Conservation (phyloP, 2,329 filamentous ascomycete species). For the Colletotrichum scovillei region DNA sequence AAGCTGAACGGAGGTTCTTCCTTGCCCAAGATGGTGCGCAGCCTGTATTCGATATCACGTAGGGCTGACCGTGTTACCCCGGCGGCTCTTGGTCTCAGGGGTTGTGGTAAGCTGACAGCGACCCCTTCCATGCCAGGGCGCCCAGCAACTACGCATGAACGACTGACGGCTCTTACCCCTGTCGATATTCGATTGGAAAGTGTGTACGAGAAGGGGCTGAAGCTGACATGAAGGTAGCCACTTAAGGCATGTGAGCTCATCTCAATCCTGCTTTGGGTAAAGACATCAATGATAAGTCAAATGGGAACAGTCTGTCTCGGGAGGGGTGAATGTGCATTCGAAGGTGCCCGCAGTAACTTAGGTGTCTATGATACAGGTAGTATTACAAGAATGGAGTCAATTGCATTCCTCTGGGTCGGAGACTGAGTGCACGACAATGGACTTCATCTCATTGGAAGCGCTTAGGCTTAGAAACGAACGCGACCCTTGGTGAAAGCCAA, state of each 20-base stretch:
- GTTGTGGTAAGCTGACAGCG: background rate
- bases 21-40: background rate
- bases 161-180: no score
- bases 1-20: background rate
- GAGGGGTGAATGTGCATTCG: background rate
- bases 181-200: background rate
- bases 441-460: background rate
- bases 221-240: background rate
- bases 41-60: background rate
- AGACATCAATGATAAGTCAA: background rate
- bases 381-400: background rate
- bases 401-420: no score
- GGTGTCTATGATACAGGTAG: background rate
- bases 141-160: background rate
- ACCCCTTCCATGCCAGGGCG: background rate
- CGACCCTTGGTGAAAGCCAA: conserved; percentile 43
- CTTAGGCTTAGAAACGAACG: conserved; percentile 7
- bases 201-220: background rate
- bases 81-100: background rate
- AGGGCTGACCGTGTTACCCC: background rate
- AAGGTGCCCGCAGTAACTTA: background rate
- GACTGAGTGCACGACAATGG: background rate
- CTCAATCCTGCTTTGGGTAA: background rate
- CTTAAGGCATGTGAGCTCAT: background rate
- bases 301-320: background rate